Evolutionary conservation across 23 red algal genomes (phyloP).

Genomic region (Chondrus crispus): DNA sequence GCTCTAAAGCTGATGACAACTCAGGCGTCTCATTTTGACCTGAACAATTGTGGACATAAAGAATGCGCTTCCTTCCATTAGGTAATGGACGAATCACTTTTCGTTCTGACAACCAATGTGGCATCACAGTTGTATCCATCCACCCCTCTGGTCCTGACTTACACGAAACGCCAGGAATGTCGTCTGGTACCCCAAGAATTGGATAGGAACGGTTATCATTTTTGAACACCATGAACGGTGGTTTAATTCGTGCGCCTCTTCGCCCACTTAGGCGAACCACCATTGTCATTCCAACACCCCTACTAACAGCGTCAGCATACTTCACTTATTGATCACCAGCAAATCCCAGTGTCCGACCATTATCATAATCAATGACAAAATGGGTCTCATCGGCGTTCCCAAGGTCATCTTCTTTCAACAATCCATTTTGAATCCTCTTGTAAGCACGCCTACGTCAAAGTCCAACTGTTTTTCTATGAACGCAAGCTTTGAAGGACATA

Average conservation of each 20-base stretch:
- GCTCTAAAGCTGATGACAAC: background rate
- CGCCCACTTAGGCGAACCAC: background rate
- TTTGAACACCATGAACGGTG: constrained; percentile 26
- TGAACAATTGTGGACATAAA: background rate
- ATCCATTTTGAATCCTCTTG: background rate
- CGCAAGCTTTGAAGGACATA: background rate
- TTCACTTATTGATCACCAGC: background rate
- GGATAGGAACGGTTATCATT: constrained; percentile 20
- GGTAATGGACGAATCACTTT: background rate
- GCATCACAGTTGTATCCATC: constrained; percentile 16
- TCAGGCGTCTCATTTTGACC: background rate
- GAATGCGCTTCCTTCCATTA: background rate
- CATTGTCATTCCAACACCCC: constrained; percentile 13
- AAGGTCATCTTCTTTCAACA: background rate
- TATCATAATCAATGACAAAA: constrained; percentile 15
- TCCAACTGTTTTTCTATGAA: constrained; percentile 6
- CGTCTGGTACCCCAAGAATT: constrained; percentile 21
- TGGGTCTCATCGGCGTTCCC: constrained; percentile 35
- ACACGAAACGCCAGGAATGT: constrained; percentile 10
- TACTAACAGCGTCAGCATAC: background rate
- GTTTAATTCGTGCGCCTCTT: background rate
- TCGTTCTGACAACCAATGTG: constrained; percentile 6
- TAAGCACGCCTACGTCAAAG: background rate
- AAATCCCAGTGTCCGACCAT: constrained; percentile 15
- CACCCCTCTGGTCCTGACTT: background rate